Base-by-base conservation (phyloP, 805 yeast species). In the Starmerella sp. region DNA sequence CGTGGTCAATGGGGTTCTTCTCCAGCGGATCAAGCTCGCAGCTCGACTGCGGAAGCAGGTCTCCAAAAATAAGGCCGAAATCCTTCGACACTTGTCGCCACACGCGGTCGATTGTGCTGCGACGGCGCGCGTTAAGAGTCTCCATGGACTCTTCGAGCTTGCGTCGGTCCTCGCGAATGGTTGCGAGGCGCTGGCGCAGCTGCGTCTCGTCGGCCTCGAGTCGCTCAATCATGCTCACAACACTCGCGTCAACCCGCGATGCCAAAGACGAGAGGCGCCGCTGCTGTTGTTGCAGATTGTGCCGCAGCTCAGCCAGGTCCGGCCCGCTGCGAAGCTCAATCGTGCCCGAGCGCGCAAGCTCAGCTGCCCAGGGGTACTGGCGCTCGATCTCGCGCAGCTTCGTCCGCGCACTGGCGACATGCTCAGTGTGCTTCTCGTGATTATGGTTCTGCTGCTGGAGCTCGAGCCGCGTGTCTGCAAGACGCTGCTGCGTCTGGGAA, bases 51-150 rank as follows among this genome's bases (percentile, higher is more conserved):
- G 97, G 97, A 52, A 93, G 73, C 50, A 93, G 75, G 63, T 89
- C 96, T 1, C 85, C 80, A 70, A 93, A 93, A 30, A 93, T 87
- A 51, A 78, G 77, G 13, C 98, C 98, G 70, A 93, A 90, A 67
- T 91, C 97, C 8, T 72, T 77, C 5, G 91, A 81, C 8, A 93
- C 97, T 65, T 86, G 86, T 59, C 81, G 77, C 82, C 91, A 91
- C 0, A 97, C 91, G 53, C 82, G 79, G 42, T 84, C 77, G 57
- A 93, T 74, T 0, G 96, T 89, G 36, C 84, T 84, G 47, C 86
- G 75, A 67, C 93, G 90, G 69, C 89, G 86, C 50, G 84, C 86
- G 65, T 91, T 89, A 61, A 93, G 76, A 52, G 87, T 86, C 7
- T 75, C 77, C 45, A 93, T 83, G 0, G 97, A 90, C 60, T 86